Base-by-base conservation (phyloP, 2,329 filamentous ascomycete species). In the Teratosphaeria nubilosa region DNA sequence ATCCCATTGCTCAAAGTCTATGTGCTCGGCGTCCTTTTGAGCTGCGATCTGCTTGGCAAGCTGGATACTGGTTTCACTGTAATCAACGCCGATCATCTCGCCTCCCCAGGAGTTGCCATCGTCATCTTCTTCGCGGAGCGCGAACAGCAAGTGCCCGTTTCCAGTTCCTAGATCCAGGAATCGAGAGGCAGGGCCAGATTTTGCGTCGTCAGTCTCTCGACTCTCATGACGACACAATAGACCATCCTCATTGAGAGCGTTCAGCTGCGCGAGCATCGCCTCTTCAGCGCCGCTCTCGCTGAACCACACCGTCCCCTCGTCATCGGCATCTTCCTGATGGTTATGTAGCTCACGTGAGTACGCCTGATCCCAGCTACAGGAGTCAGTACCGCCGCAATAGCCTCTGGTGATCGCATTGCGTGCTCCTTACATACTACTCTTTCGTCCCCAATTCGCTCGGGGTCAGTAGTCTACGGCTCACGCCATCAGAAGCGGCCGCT, bases 281-380 rank as follows among this genome's bases (percentile, higher is more conserved):
- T 85, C 80, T 69, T 96, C 90, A 61, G 94, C 94, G 69, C 87
- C 85, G 32, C 90, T 88, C 76, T 97, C 94, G 72, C 91, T 87
- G 80, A 99, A 99, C 94, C 94, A 99, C 67, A 94, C 85, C 31
- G 91, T 95, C 64, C 92, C 92, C 60, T 87, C 87, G 77, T 96
- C 89, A 58, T 82, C 75, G 10, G 88, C 84, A 75, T 95, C 84
- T 62, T 82, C 73, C 56, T 82, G 75, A 73, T 91, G 83, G 75
- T 94, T 92, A 60, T 76, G 72, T 56, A 90, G 78, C 73, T 94
- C 87, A 64, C 77, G 80, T 0, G 79, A 77, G 77, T 95, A 94
- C 62, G 90, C 82, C 22, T 75, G 76, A 73, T 92, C 76, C 76
- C 77, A 78, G 69, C 70, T 72, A 57, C 60, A 31, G 31, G 5